Evolutionary conservation across 2,329 filamentous ascomycete genomes (phyloP), one percentile per base, ranked within the genome.

Genomic region (Didymella lethalis): DNA sequence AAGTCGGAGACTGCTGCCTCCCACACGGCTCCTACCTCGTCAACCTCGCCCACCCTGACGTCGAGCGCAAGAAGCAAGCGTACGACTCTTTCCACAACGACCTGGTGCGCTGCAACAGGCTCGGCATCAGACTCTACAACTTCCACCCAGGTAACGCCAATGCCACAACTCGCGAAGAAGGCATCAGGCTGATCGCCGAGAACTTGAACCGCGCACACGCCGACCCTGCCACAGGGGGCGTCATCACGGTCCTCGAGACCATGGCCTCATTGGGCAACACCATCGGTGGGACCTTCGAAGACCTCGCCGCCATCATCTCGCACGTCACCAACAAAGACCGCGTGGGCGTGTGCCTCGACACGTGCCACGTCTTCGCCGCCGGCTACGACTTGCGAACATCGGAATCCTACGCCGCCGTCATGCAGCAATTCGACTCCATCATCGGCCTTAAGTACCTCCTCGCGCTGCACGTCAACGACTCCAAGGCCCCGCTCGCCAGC

Each of bases 1-100:
- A 91, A 70, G 85, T 88, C 7, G 83, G 82, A 56, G 85, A 86
- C 92, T 78, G 86, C 93, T 70, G 87, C 96, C 5, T 99, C 1
- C 95, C 95, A 0, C 95, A 99, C 75, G 95, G 95, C 32, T 96
- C 92, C 1, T 99, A 99, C 76, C 89, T 99, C 7, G 93, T 99
- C 71, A 99, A 99, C 74, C 86, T 99, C 6, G 95, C 95, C 0
- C 92, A 97, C 72, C 84, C 88, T 4, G 93, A 98, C 71, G 76
- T 85, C 26, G 84, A 84, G 38, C 96, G 96, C 75, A 91, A 93
- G 2, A 84, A 87, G 50, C 93, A 98, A 80, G 93, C 93, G 1
- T 97, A 96, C 74, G 84, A 82, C 38, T 86, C 88, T 57, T 99
- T 99, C 76, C 73, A 96, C 16, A 93, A 99, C 69, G 95, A 99